These are phyloP conservation scores for Gossypium davidsonii DNA, from an alignment of 441 rosid species.

Conservation along the genomic window DNA sequence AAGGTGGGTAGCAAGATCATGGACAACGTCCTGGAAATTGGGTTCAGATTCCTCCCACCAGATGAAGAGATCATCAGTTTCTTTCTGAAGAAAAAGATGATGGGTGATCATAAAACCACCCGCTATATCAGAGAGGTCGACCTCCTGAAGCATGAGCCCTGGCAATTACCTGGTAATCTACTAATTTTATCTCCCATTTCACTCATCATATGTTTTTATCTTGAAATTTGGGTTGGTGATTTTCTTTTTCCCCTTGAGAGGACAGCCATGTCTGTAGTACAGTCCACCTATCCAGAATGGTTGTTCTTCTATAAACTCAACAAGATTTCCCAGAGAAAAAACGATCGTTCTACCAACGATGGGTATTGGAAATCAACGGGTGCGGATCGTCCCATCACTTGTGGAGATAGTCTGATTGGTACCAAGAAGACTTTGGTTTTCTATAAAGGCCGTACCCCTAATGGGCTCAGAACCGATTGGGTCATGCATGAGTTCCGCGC, in stretches of 20 bases:
- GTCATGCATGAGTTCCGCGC: constrained; percentile 48
- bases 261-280: constrained; percentile 22
- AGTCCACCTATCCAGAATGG: constrained; percentile 29
- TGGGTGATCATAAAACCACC: background rate
- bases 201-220: background rate
- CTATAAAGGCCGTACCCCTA: constrained; percentile 21
- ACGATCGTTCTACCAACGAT: constrained; percentile 22
- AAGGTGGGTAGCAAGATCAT: background rate
- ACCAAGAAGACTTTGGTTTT: constrained; percentile 44
- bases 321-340: constrained; percentile 21
- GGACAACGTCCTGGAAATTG: constrained; percentile 4
- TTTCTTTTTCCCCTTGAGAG: background rate
- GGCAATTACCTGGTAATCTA: constrained; percentile 31
- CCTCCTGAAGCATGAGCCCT: constrained; percentile 43
- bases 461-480: constrained; percentile 37
- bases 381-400: constrained; percentile 20
- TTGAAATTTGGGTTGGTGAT: background rate
- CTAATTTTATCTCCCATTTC: background rate
- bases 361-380: constrained; percentile 61
- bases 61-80: constrained; percentile 29
- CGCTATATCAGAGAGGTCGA: constrained; percentile 21
- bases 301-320: constrained; percentile 33
- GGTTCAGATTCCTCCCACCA: constrained; percentile 39
- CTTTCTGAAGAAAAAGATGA: constrained; percentile 20
- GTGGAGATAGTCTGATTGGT: constrained; percentile 22